Conservation (phyloP, 768 basidiomycete genomes). For the Auricularia cornea region DNA sequence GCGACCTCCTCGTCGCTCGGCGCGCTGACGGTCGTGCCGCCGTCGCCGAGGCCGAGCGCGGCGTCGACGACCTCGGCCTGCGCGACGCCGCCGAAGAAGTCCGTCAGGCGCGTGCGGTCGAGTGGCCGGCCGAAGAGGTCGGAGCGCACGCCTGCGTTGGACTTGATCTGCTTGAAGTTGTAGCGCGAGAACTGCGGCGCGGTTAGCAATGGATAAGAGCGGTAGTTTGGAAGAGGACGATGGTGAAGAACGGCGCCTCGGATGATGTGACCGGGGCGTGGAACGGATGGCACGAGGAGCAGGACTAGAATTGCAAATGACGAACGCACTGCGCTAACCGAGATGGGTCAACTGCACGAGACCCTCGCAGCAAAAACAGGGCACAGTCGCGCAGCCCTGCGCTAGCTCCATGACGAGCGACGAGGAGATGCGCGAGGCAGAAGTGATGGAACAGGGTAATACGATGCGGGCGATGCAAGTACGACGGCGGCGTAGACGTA, state of each 20-base stretch:
- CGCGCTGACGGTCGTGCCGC: not conserved
- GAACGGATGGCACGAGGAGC: not conserved
- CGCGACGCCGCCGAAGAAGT: constrained; percentile 85
- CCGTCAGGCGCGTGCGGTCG: constrained; percentile 55
- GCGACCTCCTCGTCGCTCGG: not conserved
- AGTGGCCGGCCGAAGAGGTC: constrained; percentile 62
- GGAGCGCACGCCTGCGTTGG: constrained; percentile 82
- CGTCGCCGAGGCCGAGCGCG: not conserved
- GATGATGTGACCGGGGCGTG: not conserved
- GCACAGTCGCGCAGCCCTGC: too few relatives aligned
- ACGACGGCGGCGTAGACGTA: too few relatives aligned
- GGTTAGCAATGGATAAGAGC: not conserved
- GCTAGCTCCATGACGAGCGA: too few relatives aligned
- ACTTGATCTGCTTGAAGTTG: constrained; percentile 64
- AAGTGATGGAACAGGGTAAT: too few relatives aligned
- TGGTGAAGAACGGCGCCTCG: too few relatives aligned
- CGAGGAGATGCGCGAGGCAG: too few relatives aligned
- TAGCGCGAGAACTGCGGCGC: constrained; percentile 68
- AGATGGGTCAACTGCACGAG: too few relatives aligned
- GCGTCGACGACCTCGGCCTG: constrained; percentile 56
- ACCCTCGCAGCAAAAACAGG: too few relatives aligned
- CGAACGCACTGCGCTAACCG: too few relatives aligned
- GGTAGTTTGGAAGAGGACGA: too few relatives aligned
- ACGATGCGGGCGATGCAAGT: too few relatives aligned
- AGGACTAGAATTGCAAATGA: not conserved